Percentiles rank a stretch among this genome's conserved stretches.
Evolutionary conservation across 1,139 yeast species (phyloP).

Genomic region (Candida tropicalis): DNA sequence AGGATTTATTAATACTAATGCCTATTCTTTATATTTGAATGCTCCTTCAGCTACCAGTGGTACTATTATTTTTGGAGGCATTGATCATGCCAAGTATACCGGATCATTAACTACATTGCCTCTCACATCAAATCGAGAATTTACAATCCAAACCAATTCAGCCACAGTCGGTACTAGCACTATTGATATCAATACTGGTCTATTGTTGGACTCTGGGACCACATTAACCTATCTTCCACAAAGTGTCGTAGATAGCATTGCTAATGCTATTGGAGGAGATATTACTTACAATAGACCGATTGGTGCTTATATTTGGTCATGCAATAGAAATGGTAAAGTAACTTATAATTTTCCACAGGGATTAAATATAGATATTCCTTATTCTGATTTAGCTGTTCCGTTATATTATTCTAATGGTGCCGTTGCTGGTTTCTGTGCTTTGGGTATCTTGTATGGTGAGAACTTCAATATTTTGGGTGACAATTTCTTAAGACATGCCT

Average conservation of each 20-base stretch:
- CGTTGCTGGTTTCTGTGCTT: conserved; percentile 11
- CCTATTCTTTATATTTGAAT: conserved; percentile 38
- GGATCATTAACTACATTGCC: conserved; percentile 21
- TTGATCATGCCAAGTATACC: conserved; percentile 27
- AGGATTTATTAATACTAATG: conserved; percentile 50
- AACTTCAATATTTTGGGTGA: conserved; percentile 54
- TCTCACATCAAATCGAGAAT: conserved; percentile 3
- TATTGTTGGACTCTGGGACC: conserved; percentile 27
- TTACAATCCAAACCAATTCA: conserved; percentile 7
- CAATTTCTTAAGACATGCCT: conserved; percentile 65
- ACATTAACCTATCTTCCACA: conserved; percentile 32
- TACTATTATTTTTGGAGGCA: conserved; percentile 32
- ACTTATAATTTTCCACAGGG: conserved; percentile 32
- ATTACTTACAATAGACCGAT: neutral
- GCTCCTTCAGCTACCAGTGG: conserved; percentile 23
- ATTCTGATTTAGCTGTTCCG: conserved; percentile 20
- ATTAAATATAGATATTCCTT: conserved; percentile 32
- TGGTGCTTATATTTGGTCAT: conserved; percentile 9
- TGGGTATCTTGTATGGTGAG: conserved; percentile 9
- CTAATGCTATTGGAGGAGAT: conserved; percentile 23
- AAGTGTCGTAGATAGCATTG: conserved; percentile 22
- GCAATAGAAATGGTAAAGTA: conserved; percentile 15
- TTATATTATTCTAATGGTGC: conserved; percentile 10
- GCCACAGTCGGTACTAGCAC: conserved; percentile 4
- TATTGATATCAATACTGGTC: neutral